phyloP scores from a whole-genome alignment of 1,139 yeast species.

The Hyphopichia pseudoburtonii region DNA sequence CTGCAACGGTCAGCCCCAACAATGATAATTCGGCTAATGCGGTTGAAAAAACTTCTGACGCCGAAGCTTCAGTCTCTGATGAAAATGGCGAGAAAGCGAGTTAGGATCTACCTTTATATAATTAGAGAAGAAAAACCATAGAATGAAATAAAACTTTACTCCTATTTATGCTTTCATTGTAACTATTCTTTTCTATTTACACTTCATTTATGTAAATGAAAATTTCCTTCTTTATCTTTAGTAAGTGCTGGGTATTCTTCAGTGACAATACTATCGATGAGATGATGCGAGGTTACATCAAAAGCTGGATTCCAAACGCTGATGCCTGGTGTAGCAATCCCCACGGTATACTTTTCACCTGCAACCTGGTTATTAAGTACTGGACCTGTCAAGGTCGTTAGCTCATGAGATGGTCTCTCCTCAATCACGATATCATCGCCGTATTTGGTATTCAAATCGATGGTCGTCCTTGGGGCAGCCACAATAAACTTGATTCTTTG shows the following conservation, averaged over 20 bases:
- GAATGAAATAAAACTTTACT: too few relatives aligned
- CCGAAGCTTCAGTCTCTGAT: too few relatives aligned
- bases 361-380: conserved; percentile 32
- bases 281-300: conserved; percentile 82
- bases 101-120: too few relatives aligned
- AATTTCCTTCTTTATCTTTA: conserved; percentile 47
- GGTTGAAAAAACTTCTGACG: too few relatives aligned
- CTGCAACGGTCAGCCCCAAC: too few relatives aligned
- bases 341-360: conserved; percentile 56
- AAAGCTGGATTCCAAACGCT: conserved; percentile 96
- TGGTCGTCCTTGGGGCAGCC: conserved; percentile 93
- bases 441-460: conserved; percentile 62
- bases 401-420: conserved; percentile 79
- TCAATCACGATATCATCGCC: conserved; percentile 84
- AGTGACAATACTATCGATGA: conserved; percentile 87
- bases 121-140: too few relatives aligned
- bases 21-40: too few relatives aligned
- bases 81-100: too few relatives aligned
- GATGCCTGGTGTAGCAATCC: conserved; percentile 83
- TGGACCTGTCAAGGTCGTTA: conserved; percentile 75
- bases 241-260: conserved; percentile 58
- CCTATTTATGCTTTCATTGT: too few relatives aligned
- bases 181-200: too few relatives aligned
- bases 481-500: conserved; percentile 75
- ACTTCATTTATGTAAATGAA: conserved; percentile 27